Conservation (phyloP, 768 basidiomycete genomes). For the Panaeolus papilionaceus region DNA sequence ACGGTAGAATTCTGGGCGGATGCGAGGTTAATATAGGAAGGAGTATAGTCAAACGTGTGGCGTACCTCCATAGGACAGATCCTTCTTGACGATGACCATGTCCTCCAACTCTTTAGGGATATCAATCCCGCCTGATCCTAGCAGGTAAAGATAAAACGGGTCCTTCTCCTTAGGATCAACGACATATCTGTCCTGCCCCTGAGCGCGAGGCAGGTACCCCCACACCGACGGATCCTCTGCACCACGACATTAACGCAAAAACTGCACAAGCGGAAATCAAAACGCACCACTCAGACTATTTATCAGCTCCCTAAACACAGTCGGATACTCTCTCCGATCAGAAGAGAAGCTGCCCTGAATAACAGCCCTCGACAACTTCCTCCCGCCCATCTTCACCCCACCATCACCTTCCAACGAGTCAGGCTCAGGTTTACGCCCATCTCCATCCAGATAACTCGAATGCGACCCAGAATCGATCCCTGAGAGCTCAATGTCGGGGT, state of each 20-base stretch:
- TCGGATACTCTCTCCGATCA: slow-evolving; percentile 16
- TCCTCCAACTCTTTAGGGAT: slow-evolving; percentile 21
- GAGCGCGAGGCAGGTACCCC: slow-evolving; percentile 18
- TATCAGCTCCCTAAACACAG: slow-evolving; percentile 7
- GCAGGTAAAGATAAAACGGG: slow-evolving; percentile 21
- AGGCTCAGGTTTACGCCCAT: not conserved
- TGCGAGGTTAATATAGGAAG: not conserved
- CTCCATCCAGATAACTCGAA: not conserved
- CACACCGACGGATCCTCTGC: slow-evolving; percentile 17
- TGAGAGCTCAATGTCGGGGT: not conserved
- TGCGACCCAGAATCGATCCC: not conserved
- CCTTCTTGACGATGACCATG: slow-evolving; percentile 19
- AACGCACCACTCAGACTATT: not conserved
- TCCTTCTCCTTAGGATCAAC: slow-evolving; percentile 9
- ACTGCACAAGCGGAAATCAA: not conserved
- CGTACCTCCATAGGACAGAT: slow-evolving; percentile 13
- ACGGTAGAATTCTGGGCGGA: slow-evolving; percentile 14
- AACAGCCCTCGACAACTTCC: slow-evolving; percentile 8
- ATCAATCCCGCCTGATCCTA: slow-evolving; percentile 18
- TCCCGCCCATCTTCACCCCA: not conserved
- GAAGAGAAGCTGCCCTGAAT: slow-evolving; percentile 11
- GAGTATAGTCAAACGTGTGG: no score
- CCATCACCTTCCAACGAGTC: no score
- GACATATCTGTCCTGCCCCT: not conserved
- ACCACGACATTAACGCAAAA: not conserved